Evolutionary conservation across 371 early-diverging fungal species (phyloP), one percentile per base, ranked within the genome.

Genomic region (Amoeboradix gromovi): DNA sequence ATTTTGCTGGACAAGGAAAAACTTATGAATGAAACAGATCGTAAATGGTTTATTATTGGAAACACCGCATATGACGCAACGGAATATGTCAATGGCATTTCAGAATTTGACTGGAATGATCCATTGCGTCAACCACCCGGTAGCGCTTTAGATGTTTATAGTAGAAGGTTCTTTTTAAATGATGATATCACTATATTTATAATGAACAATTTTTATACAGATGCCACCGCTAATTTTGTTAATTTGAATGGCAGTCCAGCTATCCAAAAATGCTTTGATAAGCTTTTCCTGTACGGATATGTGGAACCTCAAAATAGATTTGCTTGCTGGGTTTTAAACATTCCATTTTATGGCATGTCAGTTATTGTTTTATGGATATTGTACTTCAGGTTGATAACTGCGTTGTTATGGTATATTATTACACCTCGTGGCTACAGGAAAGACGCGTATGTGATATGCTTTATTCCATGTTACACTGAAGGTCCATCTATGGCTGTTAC

Each of bases 391-490:
- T 22, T 48, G 48, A 48, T 48, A 48, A 48, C 48, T 22, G 48
- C 48, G 5, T 22, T 48, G 12, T 22, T 48, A 5, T 48, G 48
- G 48, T 48, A 48, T 22, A 48, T 48, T 48, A 48, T 48, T 48
- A 48, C 48, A 12, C 48, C 48, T 12, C 5, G 48, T 12, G 48
- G 48, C 48, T 48, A 48, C 22, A 48, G 48, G 22, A 48, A 48
- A 48, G 48, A 48, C 22, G 48, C 48, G 5, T 48, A 48, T 48
- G 48, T 48, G 12, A 48, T 48, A 12, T 48, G 48, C 48, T 48
- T 48, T 22, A 48, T 48, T 48, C 48, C 85, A 30, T 80, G 80
- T 71, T 84, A 84, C 72, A 78, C 80, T 17, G 85, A 84, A 75
- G 81, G 78, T 69, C 78, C 77, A 30, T 79, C 80, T 17, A 68